Evolutionary conservation across 352 stramenopile species (phyloP), one percentile per base, ranked within the genome.

Genomic region (Globisporangium cederbergense): DNA sequence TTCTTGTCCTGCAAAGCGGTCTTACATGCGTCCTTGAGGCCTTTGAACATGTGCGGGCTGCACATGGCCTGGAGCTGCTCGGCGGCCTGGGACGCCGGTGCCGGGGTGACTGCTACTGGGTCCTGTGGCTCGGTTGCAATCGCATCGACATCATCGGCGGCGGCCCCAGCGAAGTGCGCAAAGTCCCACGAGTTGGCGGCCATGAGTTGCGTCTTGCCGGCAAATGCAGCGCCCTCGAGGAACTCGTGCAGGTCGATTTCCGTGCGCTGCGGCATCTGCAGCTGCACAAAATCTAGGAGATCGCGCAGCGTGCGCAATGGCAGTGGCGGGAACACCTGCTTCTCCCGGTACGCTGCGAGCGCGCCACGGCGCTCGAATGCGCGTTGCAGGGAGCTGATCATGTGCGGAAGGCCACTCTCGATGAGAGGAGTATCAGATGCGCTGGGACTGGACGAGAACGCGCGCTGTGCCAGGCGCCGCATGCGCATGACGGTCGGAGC

Each of bases 231-330:
- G 1, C 75, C 75, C 7, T 75, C 52, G 4, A 83, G 62, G 59
- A 83, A 83, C 52, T 79, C 71, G n/a, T 56, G 30, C 60, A 81
- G 58, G 52, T 83, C 71, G 22, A 83, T 53, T 28, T 76, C 28
- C 5, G 51, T 70, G 10, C 58, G 49, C 42, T 58, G 42, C 16
- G 75, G 73, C 74, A 75, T 74, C 40, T 83, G 67, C 42, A 83
- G 42, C 46, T 77, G 66, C 60, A 77, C 36, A 55, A 83, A 69
- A 42, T 64, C 69, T 49, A 59, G 70, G 68, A 71, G 68, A 18
- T 73, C 58, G 1, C 61, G 57, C 38, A 65, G 65, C n/a, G 53
- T n/a, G 3, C 30, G 68, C 32, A 71, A 66, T 32, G 70, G 34
- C 11, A 66, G 66, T 0, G 68, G 51, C 5, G 47, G 43, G 52